Percentiles rank a stretch among this genome's conserved stretches.
These are phyloP conservation scores for Oryza punctata DNA, from an alignment of 176 grass and related monocot species.

Conservation along the genomic window DNA sequence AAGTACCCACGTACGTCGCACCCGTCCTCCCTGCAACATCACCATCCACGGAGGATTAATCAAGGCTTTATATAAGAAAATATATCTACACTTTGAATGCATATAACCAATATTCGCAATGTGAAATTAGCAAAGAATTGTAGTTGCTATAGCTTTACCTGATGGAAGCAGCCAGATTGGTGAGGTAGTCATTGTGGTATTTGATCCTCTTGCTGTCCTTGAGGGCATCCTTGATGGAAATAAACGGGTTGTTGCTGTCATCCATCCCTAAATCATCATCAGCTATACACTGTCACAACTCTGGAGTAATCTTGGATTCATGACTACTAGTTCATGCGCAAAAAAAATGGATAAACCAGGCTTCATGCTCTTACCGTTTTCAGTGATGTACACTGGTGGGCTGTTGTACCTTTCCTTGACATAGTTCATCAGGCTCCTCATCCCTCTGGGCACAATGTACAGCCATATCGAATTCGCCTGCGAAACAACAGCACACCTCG, in stretches of 20 bases:
- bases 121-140: not conserved
- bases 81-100: too few species aligned
- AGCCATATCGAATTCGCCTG: constrained; percentile 89
- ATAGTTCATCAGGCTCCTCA: constrained; percentile 94
- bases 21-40: constrained; percentile 72
- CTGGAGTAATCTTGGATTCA: not conserved
- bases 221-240: constrained; percentile 66
- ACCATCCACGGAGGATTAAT: not conserved
- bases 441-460: constrained; percentile 84
- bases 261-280: constrained; percentile 67
- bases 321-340: not conserved
- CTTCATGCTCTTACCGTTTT: constrained; percentile 56
- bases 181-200: constrained; percentile 83
- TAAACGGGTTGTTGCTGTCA: constrained; percentile 74
- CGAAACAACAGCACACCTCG: not conserved
- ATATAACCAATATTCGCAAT: too few species aligned
- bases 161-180: constrained; percentile 68
- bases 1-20: constrained; percentile 92
- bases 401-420: constrained; percentile 80
- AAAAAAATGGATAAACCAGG: not conserved
- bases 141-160: constrained; percentile 35
- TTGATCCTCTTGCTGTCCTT: constrained; percentile 85
- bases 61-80: not conserved
- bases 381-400: constrained; percentile 82
- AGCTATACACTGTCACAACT: not conserved